Base-by-base conservation (phyloP, 108 stramenopile genomes). In the Pseudonitzschia pungens region DNA sequence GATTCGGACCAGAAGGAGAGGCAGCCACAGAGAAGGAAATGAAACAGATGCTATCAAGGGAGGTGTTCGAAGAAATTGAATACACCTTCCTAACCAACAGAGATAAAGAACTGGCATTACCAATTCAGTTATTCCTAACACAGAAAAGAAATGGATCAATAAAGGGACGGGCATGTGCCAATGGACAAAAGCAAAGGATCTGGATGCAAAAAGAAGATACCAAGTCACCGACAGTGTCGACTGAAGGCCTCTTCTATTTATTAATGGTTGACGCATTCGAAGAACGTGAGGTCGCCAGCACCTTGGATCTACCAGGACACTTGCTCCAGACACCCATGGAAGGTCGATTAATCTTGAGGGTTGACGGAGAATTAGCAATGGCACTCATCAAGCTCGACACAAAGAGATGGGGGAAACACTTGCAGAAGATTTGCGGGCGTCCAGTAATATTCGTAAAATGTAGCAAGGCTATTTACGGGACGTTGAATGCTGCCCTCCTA, bases 251-350 rank as follows among this genome's bases (percentile, higher is more conserved):
- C 10, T 50, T 86, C n/a, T 22, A 81, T 24, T 76, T 81, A n/a
- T 65, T 74, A n/a, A 62, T 71, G 11, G 79, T 84, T 56, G 81
- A 84, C 51, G 81, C 86, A 18, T 36, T 71, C 5, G 78, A 86
- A 73, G 27, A 56, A n/a, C 45, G 86, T 43, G 78, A 86, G n/a
- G 69, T 81, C 0, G 63, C 58, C 18, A 71, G n/a, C n/a, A n/a
- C 71, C 6, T 33, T 56, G 24, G 86, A 86, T 43, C 67, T 86
- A 15, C 83, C 83, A 4, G 64, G 64, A 45, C 77, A 82, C 16
- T 86, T 86, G 57, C 44, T 86, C 11, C 42, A 43, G 11, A 43
- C 42, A 43, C 9, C 6, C 42, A 43, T 43, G 42, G 42, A 43
- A 11, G 4, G 82, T 83, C 57, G 74, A 75, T 9, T 43, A 6